Percentiles rank a stretch among this genome's conserved stretches.
phyloP scores from a whole-genome alignment of 805 yeast genomes.

The Cephaloascus fragrans region DNA sequence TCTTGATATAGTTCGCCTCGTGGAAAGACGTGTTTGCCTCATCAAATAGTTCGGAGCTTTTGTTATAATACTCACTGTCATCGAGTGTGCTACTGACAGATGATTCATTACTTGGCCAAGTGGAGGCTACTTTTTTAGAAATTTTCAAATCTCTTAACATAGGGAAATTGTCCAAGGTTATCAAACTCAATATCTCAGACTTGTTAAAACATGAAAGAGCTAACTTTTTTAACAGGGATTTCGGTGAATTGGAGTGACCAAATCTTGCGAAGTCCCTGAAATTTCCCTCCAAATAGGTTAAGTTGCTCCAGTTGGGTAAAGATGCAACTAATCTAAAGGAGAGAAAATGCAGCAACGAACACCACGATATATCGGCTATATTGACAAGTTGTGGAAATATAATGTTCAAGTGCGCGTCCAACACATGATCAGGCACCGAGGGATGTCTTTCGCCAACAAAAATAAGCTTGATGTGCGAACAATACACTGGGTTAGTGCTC shows the following conservation, averaged over 20 bases:
- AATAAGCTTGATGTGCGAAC: conserved; percentile 7
- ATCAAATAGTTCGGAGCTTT: too few relatives aligned
- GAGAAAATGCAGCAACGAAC: conserved; percentile 6
- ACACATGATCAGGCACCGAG: conserved; percentile 14
- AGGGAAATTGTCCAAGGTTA: conserved; percentile 6
- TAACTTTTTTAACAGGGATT: background rate
- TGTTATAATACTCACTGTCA: too few relatives aligned
- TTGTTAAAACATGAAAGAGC: background rate
- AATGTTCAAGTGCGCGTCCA: conserved; percentile 7
- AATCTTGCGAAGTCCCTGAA: conserved; percentile 8
- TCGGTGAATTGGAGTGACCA: background rate
- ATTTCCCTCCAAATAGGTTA: conserved; percentile 9
- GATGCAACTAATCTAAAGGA: conserved; percentile 7
- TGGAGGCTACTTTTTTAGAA: conserved; percentile 3
- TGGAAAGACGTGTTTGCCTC: background rate
- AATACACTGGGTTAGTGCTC: conserved; percentile 4
- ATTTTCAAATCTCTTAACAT: conserved; percentile 9
- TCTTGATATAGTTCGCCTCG: conserved; percentile 2
- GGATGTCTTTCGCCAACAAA: conserved; percentile 9
- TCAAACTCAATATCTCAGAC: conserved; percentile 7
- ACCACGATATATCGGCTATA: conserved; percentile 12
- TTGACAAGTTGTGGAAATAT: conserved; percentile 9
- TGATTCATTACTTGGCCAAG: background rate
- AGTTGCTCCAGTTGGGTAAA: conserved; percentile 6
- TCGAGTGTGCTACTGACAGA: background rate